Base-by-base conservation (phyloP, 192 early-diverging fungal species). In the Coemansia sp. region DNA sequence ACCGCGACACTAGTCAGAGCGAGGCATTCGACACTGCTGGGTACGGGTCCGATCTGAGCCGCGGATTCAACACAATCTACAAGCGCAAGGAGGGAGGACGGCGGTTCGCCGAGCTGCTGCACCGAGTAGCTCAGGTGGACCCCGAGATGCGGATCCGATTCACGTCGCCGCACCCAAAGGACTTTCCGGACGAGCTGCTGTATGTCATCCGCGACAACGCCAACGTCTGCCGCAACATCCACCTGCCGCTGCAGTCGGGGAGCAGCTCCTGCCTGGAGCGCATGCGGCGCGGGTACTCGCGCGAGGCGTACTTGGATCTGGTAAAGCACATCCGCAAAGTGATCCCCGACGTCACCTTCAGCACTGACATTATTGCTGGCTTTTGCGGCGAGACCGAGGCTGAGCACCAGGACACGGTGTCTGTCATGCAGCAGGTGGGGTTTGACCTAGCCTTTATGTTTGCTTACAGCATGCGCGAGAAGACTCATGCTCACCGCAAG, bases 371-470 rank as follows among this genome's bases (percentile, higher is more conserved):
- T 47, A 92, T 92, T 62, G 86, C 86, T 41, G 91, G 91, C 2
- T 92, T 92, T 56, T 92, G 91, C 73, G 91, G 89, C 41, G 91
- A 92, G 66, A 92, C 89, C 7, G 89, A 92, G 47, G 71, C 72
- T 9, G 91, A 92, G 58, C 89, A 91, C 70, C 68, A 67, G 20
- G 89, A 91, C 59, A 92, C 91, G 0, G 85, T 91, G 59, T 79
- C 78, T 10, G 20, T 88, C 70, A 91, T 92, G 89, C 65, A 86
- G 31, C 60, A 76, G 6, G 89, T 92, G 1, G 84, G 85, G 36
- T 92, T 88, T 27, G 91, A 92, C 66, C 86, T 83, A 61, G 91
- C 91, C 0, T 92, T 88, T 54, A 92, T 92, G 91, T 92, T 92
- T 81, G 89, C 88, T 7, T 92, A 92, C 70, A 88, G 89, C 62